Percentiles rank a stretch among this genome's conserved stretches.
These are phyloP conservation scores for Vaccinium vitisidaea DNA, from an alignment of 148 eudicot species.

Conservation along the genomic window DNA sequence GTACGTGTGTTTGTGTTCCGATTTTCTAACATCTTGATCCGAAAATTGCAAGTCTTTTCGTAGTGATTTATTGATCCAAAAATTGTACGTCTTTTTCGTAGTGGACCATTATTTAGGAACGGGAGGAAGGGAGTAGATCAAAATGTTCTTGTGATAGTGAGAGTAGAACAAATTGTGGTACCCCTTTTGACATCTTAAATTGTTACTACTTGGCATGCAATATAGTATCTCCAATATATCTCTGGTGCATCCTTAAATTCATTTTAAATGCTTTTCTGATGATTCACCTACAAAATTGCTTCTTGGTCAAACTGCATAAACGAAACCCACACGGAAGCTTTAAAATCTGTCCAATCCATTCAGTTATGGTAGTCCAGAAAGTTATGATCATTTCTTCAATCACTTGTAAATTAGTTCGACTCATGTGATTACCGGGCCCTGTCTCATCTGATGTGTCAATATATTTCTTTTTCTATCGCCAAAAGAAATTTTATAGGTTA, in stretches of 20 bases:
- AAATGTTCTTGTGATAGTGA: background rate
- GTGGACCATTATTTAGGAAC: too few species aligned
- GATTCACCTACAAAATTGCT: background rate
- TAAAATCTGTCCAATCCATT: background rate
- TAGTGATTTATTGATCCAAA: too few species aligned
- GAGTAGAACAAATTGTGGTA: background rate
- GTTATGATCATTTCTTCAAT: background rate
- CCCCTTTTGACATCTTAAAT: background rate
- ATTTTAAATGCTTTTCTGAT: background rate
- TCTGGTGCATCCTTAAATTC: constrained; percentile 1
- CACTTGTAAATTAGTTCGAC: background rate
- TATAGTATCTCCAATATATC: background rate
- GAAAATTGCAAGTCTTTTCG: too few species aligned
- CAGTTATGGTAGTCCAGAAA: background rate
- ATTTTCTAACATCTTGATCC: too few species aligned
- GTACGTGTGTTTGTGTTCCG: too few species aligned
- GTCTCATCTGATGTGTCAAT: background rate
- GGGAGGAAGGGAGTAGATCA: background rate
- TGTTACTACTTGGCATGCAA: background rate
- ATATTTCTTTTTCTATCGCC: too few species aligned
- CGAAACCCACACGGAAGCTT: background rate
- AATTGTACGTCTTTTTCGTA: too few species aligned
- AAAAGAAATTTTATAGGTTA: too few species aligned
- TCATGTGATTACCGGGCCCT: background rate
- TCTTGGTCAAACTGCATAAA: background rate